A percentile compares a stretch with the other conserved stretches of the same genome.
phyloP scores from a whole-genome alignment of 2,329 filamentous ascomycete species.

The Aspergillus transmontanensis region DNA sequence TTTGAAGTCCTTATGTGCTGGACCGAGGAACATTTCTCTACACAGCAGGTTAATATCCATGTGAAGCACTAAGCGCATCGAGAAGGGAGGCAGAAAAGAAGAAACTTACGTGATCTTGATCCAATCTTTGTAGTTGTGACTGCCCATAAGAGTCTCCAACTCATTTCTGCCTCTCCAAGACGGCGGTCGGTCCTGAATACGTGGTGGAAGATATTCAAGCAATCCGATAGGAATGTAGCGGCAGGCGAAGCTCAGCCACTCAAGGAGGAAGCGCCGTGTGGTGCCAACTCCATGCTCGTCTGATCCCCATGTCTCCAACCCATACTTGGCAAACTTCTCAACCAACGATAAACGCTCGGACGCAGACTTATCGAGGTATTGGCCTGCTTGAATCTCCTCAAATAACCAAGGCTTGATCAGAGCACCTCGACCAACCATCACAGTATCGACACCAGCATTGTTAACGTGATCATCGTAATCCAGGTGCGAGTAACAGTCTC shows the following conservation, averaged over 20 bases:
- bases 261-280: conserved; percentile 87
- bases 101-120: conserved; percentile 87
- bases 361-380: conserved; percentile 94
- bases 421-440: conserved; percentile 96
- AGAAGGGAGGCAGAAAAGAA: conserved; percentile 9
- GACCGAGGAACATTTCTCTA: conserved; percentile 97
- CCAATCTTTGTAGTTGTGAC: conserved; percentile 94
- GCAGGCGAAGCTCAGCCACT: conserved; percentile 92
- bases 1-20: conserved; percentile 83
- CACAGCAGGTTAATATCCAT: conserved; percentile 13
- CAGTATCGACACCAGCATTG: conserved; percentile 80
- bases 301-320: conserved; percentile 91
- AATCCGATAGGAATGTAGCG: conserved; percentile 90
- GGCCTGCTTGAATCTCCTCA: conserved; percentile 87
- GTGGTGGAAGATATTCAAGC: conserved; percentile 83
- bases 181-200: conserved; percentile 85
- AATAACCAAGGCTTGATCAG: conserved; percentile 98
- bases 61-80: conserved; percentile 11
- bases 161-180: conserved; percentile 83
- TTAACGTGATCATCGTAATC: conserved; percentile 82
- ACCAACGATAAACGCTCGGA: conserved; percentile 82
- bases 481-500: conserved; percentile 89
- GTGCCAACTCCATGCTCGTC: conserved; percentile 92
- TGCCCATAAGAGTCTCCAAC: conserved; percentile 88
- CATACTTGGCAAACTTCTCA: conserved; percentile 87